phyloP scores from a whole-genome alignment of 176 grass and related monocot species.

The Triticum turgidum region DNA sequence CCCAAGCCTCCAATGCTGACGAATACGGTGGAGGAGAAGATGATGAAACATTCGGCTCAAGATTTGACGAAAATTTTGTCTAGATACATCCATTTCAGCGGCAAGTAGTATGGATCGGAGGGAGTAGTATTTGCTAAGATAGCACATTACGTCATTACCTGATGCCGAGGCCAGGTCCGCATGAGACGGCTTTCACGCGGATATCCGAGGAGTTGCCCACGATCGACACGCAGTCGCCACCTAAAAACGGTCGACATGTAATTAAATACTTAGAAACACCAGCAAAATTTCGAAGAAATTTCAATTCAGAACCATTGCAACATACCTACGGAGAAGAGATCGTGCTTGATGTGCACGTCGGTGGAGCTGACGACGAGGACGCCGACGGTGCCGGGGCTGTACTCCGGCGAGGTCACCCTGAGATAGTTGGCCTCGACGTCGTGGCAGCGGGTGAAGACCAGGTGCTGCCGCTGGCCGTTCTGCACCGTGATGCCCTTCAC shows the following conservation, averaged over 20 bases:
- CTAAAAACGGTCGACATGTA: neutral
- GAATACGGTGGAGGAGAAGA: neutral
- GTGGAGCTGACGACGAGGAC: conserved; percentile 52
- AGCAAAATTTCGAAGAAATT: neutral
- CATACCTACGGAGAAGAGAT: conserved; percentile 52
- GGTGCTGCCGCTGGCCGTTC: conserved; percentile 60
- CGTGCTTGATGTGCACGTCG: conserved; percentile 50
- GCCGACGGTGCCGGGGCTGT: conserved; percentile 73
- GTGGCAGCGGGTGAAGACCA: conserved; percentile 60
- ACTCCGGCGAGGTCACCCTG: conserved; percentile 57
- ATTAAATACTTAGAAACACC: neutral
- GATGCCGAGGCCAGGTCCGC: conserved; percentile 80
- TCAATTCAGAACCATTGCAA: neutral
- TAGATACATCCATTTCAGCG: neutral
- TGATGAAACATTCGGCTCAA: neutral
- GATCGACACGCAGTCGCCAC: conserved; percentile 82
- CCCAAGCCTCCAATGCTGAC: conserved; percentile 72
- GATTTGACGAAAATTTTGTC: accelerated
- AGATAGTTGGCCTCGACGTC: conserved; percentile 47
- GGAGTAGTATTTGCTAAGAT: no score
- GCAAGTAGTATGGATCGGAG: no score
- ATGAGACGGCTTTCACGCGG: conserved; percentile 44
- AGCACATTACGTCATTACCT: conserved; percentile 52
- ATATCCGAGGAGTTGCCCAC: conserved; percentile 62
- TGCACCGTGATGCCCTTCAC: conserved; percentile 52